phyloP scores from a whole-genome alignment of 2,329 filamentous ascomycete species.

The Thermochaetoides dissita region DNA sequence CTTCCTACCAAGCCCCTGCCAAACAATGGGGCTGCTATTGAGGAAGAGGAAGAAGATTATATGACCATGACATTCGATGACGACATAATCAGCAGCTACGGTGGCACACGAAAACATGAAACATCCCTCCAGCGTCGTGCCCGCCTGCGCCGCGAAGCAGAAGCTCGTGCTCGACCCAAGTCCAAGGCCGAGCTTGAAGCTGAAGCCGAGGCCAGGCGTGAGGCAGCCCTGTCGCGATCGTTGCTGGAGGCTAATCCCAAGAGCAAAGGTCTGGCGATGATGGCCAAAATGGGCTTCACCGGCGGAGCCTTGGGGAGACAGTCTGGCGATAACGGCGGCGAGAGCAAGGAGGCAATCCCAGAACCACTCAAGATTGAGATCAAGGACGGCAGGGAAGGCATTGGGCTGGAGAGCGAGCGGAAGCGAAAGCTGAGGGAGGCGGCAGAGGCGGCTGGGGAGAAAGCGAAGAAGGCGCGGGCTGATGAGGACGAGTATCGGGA shows the following conservation, averaged over 20 bases:
- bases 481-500: conserved; percentile 52
- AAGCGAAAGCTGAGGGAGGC: conserved; percentile 62
- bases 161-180: conserved; percentile 52
- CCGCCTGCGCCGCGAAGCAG: conserved; percentile 47
- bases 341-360: conserved; percentile 17
- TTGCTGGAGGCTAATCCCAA: conserved; percentile 43
- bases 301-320: conserved; percentile 60
- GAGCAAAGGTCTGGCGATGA: conserved; percentile 89
- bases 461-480: conserved; percentile 23
- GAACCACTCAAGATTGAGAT: conserved; percentile 66
- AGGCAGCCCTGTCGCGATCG: conserved; percentile 62
- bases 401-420: conserved; percentile 70
- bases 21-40: background rate
- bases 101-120: conserved; percentile 26
- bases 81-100: conserved; percentile 30
- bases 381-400: conserved; percentile 69
- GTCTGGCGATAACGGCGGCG: conserved; percentile 14
- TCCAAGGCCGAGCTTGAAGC: conserved; percentile 75
- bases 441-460: conserved; percentile 28
- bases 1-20: background rate
- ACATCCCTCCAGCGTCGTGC: conserved; percentile 41
- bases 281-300: conserved; percentile 88
- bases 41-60: conserved; percentile 81
- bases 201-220: conserved; percentile 56
- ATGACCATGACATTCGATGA: conserved; percentile 90